Evolutionary conservation across 1,284 basidiomycete species (phyloP), one percentile per base, ranked within the genome.

Genomic region (Malassezia dermatis): DNA sequence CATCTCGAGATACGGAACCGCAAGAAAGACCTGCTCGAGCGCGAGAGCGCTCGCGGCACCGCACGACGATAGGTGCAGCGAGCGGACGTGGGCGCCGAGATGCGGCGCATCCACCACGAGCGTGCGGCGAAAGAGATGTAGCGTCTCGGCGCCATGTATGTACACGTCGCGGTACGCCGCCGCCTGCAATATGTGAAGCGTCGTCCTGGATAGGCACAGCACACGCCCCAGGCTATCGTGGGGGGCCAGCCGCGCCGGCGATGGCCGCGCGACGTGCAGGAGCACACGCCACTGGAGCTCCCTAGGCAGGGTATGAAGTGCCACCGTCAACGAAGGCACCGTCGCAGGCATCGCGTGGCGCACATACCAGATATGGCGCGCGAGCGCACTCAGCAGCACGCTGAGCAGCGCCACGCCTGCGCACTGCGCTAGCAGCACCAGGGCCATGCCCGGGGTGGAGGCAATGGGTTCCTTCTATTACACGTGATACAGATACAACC

Each of bases 21-120:
- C 21, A 6, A 57, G 27, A 0, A 52, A 19, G 24, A 57, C 17
- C 28, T 57, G 55, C 51, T 57, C 55, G 21, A 52, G n/a, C 1
- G 32, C 55, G 6, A 57, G 35, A 0, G 49, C 31, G 4, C 30
- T 8, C 2, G 49, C 13, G 13, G 27, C 31, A 0, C 21, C 24
- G 31, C 43, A 44, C 15, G 17, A 23, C 1, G n/a, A 11, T 6
- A 57, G n/a, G 19, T 12, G 35, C 8, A 57, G 28, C 10, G 21
- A 10, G 6, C 30, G 43, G 10, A 57, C 28, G 28, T 52, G 39
- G 8, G 28, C 7, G 15, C 21, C 55, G 17, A 43, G 34, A 3
- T 50, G 34, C 13, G 55, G 55, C 10, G 44, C 42, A 8, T 24
- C 23, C 11, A 42, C 28, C 15, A 30, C 44, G 21, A 57, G 50